These are phyloP conservation scores for Biscogniauxia sp. DNA, from an alignment of 2,329 filamentous ascomycete species.

Conservation along the genomic window DNA sequence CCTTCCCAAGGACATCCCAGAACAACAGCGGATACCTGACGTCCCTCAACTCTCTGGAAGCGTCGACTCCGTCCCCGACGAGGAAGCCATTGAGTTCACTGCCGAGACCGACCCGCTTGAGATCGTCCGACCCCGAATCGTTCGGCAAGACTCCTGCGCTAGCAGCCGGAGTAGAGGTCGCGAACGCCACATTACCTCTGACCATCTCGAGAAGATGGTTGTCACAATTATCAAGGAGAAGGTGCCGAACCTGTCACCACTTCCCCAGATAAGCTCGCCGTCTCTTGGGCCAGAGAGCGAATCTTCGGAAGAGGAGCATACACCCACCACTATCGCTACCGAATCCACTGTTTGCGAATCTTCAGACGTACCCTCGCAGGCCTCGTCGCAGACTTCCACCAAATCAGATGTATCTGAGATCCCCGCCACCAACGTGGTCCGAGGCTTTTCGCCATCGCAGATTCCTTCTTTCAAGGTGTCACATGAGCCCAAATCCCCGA, in stretches of 20 bases:
- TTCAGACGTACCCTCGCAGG: slow-evolving; percentile 12
- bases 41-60: slow-evolving; percentile 74
- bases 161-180: slow-evolving; percentile 69
- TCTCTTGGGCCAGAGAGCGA: slow-evolving; percentile 47
- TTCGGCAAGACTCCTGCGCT: slow-evolving; percentile 68
- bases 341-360: slow-evolving; percentile 28
- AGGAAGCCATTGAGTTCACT: slow-evolving; percentile 60
- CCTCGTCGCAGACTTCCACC: slow-evolving; percentile 28
- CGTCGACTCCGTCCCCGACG: slow-evolving; percentile 71
- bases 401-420: slow-evolving; percentile 51
- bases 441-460: slow-evolving; percentile 79
- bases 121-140: slow-evolving; percentile 65
- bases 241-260: slow-evolving; percentile 58
- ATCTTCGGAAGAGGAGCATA: slow-evolving; percentile 56
- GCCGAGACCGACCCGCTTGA: slow-evolving; percentile 55
- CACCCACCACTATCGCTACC: slow-evolving; percentile 37
- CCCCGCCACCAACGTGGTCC: slow-evolving; percentile 64
- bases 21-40: slow-evolving; percentile 44
- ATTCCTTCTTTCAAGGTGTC: slow-evolving; percentile 42
- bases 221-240: slow-evolving; percentile 89
- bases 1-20: slow-evolving; percentile 50
- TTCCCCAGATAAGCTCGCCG: slow-evolving; percentile 43
- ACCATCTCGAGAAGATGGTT: slow-evolving; percentile 92
- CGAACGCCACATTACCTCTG: slow-evolving; percentile 88
- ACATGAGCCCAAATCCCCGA: slow-evolving; percentile 48